Evolutionary conservation across 306 rosid genomes (phyloP).

Genomic region (Nissolia schottii): DNA sequence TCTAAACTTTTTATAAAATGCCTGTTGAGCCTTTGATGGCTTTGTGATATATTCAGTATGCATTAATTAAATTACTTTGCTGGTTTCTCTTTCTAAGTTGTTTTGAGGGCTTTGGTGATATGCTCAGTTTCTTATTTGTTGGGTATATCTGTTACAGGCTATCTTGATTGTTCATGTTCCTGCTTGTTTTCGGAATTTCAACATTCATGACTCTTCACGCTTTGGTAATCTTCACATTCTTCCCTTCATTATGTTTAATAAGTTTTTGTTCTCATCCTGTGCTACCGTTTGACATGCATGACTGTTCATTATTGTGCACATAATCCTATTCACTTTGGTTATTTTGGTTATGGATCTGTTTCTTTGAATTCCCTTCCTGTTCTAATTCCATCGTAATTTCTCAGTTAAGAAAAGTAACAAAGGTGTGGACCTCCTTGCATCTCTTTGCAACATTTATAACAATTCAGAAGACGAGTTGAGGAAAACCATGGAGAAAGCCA

Average conservation of each 20-base stretch:
- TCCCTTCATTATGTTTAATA: neutral
- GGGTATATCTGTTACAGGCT: slow-evolving; percentile 55
- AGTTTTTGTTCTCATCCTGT: neutral
- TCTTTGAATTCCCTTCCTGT: neutral
- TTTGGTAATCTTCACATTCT: slow-evolving; percentile 53
- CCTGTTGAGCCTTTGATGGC: neutral
- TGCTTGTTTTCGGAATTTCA: slow-evolving; percentile 55
- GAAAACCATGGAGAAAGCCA: slow-evolving; percentile 79
- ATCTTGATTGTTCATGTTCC: slow-evolving; percentile 90
- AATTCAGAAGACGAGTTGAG: slow-evolving; percentile 86
- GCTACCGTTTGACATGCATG: neutral
- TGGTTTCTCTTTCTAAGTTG: neutral
- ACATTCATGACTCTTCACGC: slow-evolving; percentile 61
- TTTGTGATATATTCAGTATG: neutral
- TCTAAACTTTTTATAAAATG: neutral
- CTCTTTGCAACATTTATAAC: slow-evolving; percentile 72
- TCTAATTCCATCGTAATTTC: slow-evolving; percentile 23
- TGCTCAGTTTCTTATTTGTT: slow-evolving; percentile 30
- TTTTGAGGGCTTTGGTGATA: too few species aligned
- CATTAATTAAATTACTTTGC: neutral
- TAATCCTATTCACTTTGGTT: neutral
- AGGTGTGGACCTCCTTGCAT: slow-evolving; percentile 81
- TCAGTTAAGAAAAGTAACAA: slow-evolving; percentile 69
- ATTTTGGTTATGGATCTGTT: neutral
- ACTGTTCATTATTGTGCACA: neutral